Evolutionary conservation across 257 asterid genomes (phyloP).

Genomic region (Solanum megistacrolobum): DNA sequence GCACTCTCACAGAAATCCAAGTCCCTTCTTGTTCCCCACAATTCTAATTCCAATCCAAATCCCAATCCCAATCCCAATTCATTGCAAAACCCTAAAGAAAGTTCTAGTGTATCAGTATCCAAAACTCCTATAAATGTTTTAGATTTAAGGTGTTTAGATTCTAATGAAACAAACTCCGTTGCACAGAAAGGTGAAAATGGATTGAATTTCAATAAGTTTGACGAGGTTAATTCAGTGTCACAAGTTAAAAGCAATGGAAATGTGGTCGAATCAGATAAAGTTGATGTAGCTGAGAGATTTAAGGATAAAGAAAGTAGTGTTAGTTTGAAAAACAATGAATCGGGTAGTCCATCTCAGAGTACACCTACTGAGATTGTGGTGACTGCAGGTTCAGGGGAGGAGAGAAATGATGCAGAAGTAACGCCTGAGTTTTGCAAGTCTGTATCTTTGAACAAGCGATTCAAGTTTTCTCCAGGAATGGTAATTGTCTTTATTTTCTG

Average conservation of each 20-base stretch:
- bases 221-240: not conserved
- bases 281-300: conserved; percentile 5
- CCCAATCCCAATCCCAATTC: conserved; percentile 7
- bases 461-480: conserved; percentile 98
- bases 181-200: not conserved
- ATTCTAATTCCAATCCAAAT: conserved; percentile 13
- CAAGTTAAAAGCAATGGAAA: not conserved
- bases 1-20: conserved; percentile 26
- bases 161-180: not conserved
- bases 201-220: not conserved
- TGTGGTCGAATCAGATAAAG: not conserved
- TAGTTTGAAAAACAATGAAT: conserved; percentile 15
- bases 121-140: not conserved
- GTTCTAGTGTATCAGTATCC: not conserved
- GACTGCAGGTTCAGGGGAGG: conserved; percentile 22
- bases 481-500: conserved; percentile 23
- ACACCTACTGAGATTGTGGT: conserved; percentile 18
- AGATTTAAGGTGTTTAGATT: not conserved
- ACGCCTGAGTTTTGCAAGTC: conserved; percentile 68
- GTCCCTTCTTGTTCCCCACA: not conserved
- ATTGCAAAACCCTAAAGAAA: conserved; percentile 8
- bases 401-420: conserved; percentile 41
- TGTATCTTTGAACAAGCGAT: conserved; percentile 38
- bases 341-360: conserved; percentile 18
- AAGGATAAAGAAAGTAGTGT: conserved; percentile 7